Evolutionary conservation across 2,329 filamentous ascomycete genomes (phyloP), one percentile per base, ranked within the genome.

Genomic region (Colletotrichum tabaci): DNA sequence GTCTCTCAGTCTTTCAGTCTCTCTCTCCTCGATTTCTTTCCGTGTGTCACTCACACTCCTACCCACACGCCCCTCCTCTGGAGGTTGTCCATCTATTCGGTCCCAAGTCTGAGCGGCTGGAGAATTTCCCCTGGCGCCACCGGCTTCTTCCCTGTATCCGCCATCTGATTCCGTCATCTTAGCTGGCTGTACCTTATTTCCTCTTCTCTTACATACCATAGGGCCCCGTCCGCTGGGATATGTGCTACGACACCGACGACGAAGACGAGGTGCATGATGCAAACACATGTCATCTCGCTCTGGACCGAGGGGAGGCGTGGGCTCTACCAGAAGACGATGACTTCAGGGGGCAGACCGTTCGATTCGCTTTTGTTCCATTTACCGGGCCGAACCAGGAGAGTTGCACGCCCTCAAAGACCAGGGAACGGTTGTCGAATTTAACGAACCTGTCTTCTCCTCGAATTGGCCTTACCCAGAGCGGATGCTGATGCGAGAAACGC

Each of bases 111-210:
- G 46, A 60, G 38, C 46, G 40, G 66, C 23, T 69, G 38, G 53
- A 58, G 23, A 40, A 38, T 30, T 60, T 40, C 66, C 53, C 66
- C 66, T 60, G 53, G 26, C 66, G 46, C 61, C 55, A 13, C 66
- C 53, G 40, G 66, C 62, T 50, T 56, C 61, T 61, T 66, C 62
- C 63, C 35, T 71, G 63, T 44, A 38, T 16, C 23, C 40, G 13
- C 64, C 26, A 44, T 58, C 57, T 35, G 46, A 21, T 49, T 23
- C 40, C 26, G 40, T 40, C 40, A 55, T 56, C 23, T 9, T 13
- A 26, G 53, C 49, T 52, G 60, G 65, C 49, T 49, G 26, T 40
- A 23, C 47, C 60, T 40, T 44, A 42, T 16, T 47, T 44, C 30
- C 3, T n/a, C 30, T 23, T 13, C 47, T 38, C 35, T 8, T 38